Base-by-base conservation (phyloP, 306 rosid species). In the Prunus mira region DNA sequence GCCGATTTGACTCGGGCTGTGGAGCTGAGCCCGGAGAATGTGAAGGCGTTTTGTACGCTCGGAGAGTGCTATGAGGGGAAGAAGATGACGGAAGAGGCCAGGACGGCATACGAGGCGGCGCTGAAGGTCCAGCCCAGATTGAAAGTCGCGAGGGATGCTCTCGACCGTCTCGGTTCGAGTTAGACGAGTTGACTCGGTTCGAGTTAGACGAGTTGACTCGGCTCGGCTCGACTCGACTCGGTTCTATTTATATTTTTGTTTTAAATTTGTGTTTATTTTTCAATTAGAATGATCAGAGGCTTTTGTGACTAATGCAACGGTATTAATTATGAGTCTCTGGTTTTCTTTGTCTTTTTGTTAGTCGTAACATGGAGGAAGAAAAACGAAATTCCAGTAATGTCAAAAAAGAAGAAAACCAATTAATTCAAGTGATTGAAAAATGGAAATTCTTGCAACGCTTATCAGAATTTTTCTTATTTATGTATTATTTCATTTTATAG, bases 51-150 rank as follows among this genome's bases (percentile, higher is more conserved):
- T 83, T 76, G 86, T 78, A 5, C 84, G 82, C 72, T 96, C 22
- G 98, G 98, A 25, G 89, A 96, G 62, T 92, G 93, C 51, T 96
- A 87, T 0, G 97, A 87, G 78, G 87, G 43, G 12, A 92, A 96
- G 82, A 84, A 91, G 66, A 84, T 92, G 93, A 73, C 5, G 50
- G 96, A 73, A 34, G 93, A 96, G 80, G 97, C 99, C 0, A 83
- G 20, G 84, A 85, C 85, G 81, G 91, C 99, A 61, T 92, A 84
- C 25, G 83, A 89, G 85, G 91, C 87, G 38, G 98, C 96, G 43
- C 70, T 89, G 51, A 80, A 66, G 32, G 70, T 91, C 41, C 91
- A 88, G 46, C 95, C 98, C 2, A 47, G 49, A 11, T 69, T 80
- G 57, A 56, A 56, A 47, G 78, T 4, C 22, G 93, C 97, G 61